Evolutionary conservation across 2,329 filamentous ascomycete species (phyloP), one percentile per base, ranked within the genome.

Genomic region (Cladosporium sp.): DNA sequence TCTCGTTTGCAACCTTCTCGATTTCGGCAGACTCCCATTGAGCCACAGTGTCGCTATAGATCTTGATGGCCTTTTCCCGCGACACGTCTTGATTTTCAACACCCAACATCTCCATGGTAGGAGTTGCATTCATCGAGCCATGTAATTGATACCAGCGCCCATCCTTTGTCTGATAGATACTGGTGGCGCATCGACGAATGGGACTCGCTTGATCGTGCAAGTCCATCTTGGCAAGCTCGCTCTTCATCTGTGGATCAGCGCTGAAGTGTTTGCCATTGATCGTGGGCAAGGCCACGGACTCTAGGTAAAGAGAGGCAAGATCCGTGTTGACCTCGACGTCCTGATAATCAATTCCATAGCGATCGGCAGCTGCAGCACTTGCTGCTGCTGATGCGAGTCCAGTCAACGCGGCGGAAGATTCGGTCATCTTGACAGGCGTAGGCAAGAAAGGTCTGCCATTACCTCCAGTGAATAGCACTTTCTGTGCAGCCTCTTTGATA

Each of bases 381-480:
- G 59, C 42, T 28, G 47, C 25, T 6, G 47, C 30, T 19, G 56
- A 58, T 22, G 51, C 57, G 3, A 59, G 20, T 11, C 22, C 60
- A 12, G 51, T 79, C 76, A n/a, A 62, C 1, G 78, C 71, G 0
- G 80, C 74, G 0, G 81, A 76, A 37, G 77, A 80, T 65, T 82
- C 80, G 3, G 80, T 79, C 45, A 82, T 80, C 2, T 79, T 73
- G 79, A 81, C 82, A 43, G 80, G 81, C 64, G 82, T 77, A 0
- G 80, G 79, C 14, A 82, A 72, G 37, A 71, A 77, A 0, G 80
- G 80, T 37, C 67, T 67, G 25, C 70, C 64, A 58, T 40, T 43
- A 11, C 40, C 43, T 15, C 51, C 51, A 3, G 22, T 54, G 51
- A 54, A 54, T 1, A 19, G 37, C 19, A 36, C 43, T 22, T 22